Base-by-base conservation (phyloP, 495 filamentous ascomycete genomes). In the Penicillium desertorum region DNA sequence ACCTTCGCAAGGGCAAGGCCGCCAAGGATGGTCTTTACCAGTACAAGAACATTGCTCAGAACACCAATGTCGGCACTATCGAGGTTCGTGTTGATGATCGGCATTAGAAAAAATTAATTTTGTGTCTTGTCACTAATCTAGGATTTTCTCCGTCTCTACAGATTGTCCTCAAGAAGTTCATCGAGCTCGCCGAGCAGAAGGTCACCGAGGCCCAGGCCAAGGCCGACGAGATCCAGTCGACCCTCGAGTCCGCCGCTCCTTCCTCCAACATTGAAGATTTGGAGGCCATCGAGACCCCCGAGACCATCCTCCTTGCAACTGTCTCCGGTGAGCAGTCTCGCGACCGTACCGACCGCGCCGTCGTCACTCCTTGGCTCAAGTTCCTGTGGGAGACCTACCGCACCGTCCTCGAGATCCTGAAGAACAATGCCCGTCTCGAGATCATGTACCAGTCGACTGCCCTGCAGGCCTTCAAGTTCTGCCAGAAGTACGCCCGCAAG, bases 331-430 rank as follows among this genome's bases (percentile, higher is more conserved):
- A 98, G 72, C 94, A 98, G 74, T 96, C 92, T 39, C 87, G 87
- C 59, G 94, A 98, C 72, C 88, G 94, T 57, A 98, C 94, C 66
- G 94, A 98, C 78, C 87, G 94, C 64, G 94, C 94, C 62, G 92
- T 98, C 63, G 94, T 98, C 45, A 98, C 94, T 51, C 94, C 94
- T 46, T 98, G 95, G 94, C 83, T 98, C 62, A 98, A 98, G 78
- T 98, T 98, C 70, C 81, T 98, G 56, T 98, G 94, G 94, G 95
- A 98, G 78, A 96, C 94, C n/a, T 98, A 98, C 77, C 91, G 94
- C 37, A 98, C 94, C 51, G 94, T 98, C 37, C 82, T 98, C 63
- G 94, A 98, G 66, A 98, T 98, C 68, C 81, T 98, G 62, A 90
- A 96, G 77, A 98, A 98, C 82, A 98, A 98, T 81, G 95, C 94